Conservation (phyloP, 257 asterid species). For the Solanum chiquidenum region DNA sequence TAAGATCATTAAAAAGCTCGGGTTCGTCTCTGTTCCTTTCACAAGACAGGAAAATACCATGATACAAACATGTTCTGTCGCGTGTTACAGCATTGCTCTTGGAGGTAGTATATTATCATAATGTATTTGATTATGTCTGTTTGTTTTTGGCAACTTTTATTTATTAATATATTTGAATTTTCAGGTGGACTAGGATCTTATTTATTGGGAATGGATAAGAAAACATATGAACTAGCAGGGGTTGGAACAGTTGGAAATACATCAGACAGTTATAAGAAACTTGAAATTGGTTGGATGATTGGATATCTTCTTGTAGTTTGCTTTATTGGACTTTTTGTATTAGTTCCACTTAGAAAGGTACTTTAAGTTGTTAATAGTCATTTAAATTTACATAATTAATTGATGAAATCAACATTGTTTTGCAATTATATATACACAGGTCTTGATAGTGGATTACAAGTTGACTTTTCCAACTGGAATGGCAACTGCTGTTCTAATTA, state of each 20-base stretch:
- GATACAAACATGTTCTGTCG: conserved; percentile 86
- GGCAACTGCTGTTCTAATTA: conserved; percentile 89
- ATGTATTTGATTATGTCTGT: background rate
- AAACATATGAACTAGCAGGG: conserved; percentile 64
- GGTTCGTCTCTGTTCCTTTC: conserved; percentile 49
- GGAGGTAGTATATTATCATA: conserved; percentile 36
- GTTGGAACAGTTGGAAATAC: conserved; percentile 45
- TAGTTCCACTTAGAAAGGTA: conserved; percentile 90
- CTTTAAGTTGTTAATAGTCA: background rate
- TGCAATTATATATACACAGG: conserved; percentile 25
- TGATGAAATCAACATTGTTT: conserved; percentile 1
- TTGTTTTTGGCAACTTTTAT: background rate
- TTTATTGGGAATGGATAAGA: conserved; percentile 63
- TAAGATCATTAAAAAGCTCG: conserved; percentile 29
- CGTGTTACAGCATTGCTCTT: conserved; percentile 71
- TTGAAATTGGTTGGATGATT: conserved; percentile 82
- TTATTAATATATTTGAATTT: background rate
- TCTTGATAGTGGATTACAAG: conserved; percentile 78
- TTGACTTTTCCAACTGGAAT: conserved; percentile 85
- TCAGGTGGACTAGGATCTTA: conserved; percentile 90
- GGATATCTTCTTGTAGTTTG: conserved; percentile 57
- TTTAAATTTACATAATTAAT: background rate
- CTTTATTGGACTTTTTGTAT: conserved; percentile 70
- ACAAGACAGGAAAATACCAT: conserved; percentile 88
- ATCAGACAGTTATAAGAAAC: conserved; percentile 59